These are phyloP conservation scores for Viridothelium virens DNA, from an alignment of 495 filamentous ascomycete species.

Conservation along the genomic window DNA sequence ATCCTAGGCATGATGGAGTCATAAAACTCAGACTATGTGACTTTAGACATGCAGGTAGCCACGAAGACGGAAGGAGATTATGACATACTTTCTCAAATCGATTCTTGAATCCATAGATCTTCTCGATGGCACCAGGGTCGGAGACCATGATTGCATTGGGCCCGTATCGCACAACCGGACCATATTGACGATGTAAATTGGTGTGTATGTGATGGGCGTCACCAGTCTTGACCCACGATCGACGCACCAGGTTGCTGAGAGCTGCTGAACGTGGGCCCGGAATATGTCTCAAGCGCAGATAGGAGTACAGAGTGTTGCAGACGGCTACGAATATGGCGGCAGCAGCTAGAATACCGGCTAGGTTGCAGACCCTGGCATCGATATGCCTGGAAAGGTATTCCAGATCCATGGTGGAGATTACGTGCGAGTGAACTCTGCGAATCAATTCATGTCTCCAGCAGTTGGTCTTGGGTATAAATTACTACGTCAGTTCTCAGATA, in stretches of 20 bases:
- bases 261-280: neutral
- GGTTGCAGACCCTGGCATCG: neutral
- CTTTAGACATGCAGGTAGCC: neutral
- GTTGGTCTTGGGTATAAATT: neutral
- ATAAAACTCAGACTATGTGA: neutral
- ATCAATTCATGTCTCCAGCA: neutral
- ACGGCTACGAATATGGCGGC: neutral
- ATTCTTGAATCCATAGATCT: neutral
- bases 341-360: neutral
- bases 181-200: neutral
- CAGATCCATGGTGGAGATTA: neutral
- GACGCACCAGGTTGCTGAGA: neutral
- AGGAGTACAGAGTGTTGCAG: neutral
- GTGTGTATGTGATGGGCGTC: neutral
- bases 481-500: neutral
- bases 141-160: neutral
- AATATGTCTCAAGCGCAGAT: neutral
- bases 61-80: neutral
- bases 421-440: neutral
- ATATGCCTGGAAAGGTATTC: neutral
- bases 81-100: neutral
- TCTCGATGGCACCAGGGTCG: neutral
- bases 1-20: neutral
- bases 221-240: neutral
- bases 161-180: neutral